Evolutionary conservation across 768 basidiomycete species (phyloP).

Genomic region (Suillus weaverae): DNA sequence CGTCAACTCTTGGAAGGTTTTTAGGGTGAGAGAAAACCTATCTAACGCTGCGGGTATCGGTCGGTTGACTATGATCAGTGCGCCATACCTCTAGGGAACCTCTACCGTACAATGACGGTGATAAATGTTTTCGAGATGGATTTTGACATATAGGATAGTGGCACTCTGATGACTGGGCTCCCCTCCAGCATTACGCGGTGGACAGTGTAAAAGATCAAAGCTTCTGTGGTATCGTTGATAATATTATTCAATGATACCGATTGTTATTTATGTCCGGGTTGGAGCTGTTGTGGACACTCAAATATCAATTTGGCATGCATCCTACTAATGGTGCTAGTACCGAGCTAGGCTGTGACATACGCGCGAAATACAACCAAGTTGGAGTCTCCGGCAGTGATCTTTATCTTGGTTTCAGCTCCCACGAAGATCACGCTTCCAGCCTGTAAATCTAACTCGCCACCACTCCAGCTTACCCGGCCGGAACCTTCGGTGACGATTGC

Average conservation of each 20-base stretch:
- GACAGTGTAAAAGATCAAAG: background rate
- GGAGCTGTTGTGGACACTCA: background rate
- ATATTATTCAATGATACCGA: background rate
- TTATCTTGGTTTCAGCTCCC: slow-evolving; percentile 64
- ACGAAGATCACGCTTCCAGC: slow-evolving; percentile 82
- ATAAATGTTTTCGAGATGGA: background rate
- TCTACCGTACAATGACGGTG: background rate
- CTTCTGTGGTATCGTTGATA: background rate
- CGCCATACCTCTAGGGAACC: background rate
- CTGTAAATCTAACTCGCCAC: slow-evolving; percentile 40
- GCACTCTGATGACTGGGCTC: background rate
- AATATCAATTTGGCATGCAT: background rate
- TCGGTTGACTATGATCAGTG: background rate
- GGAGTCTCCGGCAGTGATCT: slow-evolving; percentile 39
- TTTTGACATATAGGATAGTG: background rate
- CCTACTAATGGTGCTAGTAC: too few species aligned
- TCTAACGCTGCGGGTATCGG: slow-evolving; percentile 20
- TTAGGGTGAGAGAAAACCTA: slow-evolving; percentile 77
- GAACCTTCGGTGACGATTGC: slow-evolving; percentile 71
- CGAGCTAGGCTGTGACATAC: slow-evolving; percentile 20
- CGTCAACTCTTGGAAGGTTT: slow-evolving; percentile 79
- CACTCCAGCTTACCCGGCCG: slow-evolving; percentile 56
- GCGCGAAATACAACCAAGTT: slow-evolving; percentile 29
- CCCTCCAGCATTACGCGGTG: background rate
- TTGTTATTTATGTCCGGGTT: background rate